Conservation (phyloP, 805 yeast species). For the Suhomyces tanzawaensis region DNA sequence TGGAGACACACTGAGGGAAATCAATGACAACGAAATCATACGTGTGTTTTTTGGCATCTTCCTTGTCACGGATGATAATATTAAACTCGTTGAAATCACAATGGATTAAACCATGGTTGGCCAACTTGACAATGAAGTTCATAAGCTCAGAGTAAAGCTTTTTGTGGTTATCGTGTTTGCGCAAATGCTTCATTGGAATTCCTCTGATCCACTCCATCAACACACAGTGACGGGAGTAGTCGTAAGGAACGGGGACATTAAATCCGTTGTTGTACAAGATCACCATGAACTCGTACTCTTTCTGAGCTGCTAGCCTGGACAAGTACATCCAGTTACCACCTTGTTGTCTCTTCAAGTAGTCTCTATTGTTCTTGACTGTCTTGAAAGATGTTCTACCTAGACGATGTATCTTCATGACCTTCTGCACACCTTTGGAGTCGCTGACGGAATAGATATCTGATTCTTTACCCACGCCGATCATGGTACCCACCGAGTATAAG, state of each 20-base stretch:
- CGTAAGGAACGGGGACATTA: constrained; percentile 84
- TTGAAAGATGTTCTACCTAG: constrained; percentile 92
- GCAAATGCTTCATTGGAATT: constrained; percentile 82
- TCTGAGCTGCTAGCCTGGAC: constrained; percentile 85
- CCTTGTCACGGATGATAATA: constrained; percentile 74
- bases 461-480: constrained; percentile 96
- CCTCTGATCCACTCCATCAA: constrained; percentile 91
- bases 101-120: constrained; percentile 86
- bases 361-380: constrained; percentile 91
- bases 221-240: constrained; percentile 86
- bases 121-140: constrained; percentile 81
- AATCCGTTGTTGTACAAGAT: constrained; percentile 73
- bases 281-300: constrained; percentile 86
- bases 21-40: constrained; percentile 87
- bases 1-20: constrained; percentile 97
- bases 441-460: constrained; percentile 88
- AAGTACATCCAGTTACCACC: constrained; percentile 91
- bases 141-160: constrained; percentile 80
- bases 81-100: constrained; percentile 98
- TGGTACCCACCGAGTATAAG: constrained; percentile 75
- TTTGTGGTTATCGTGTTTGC: constrained; percentile 65
- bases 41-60: constrained; percentile 47
- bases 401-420: constrained; percentile 86
- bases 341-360: constrained; percentile 72
- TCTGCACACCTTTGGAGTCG: constrained; percentile 57